Base-by-base conservation (phyloP, 495 filamentous ascomycete species). In the Jackrogersella multiformis region DNA sequence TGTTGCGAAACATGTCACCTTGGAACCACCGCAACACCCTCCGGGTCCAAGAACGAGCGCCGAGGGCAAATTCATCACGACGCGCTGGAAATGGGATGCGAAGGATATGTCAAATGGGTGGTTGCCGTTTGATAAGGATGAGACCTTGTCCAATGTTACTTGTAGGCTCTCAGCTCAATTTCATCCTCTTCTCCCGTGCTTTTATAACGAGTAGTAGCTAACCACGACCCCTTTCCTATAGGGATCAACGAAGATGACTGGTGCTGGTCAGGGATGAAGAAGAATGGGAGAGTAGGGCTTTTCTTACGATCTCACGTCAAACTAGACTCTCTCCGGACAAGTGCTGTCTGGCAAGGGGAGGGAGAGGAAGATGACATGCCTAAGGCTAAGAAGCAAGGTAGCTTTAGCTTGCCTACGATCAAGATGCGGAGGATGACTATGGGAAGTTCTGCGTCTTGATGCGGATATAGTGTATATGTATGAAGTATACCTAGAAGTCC, bases 231-330 rank as follows among this genome's bases (percentile, higher is more conserved):
- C 12, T 23, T 20, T 44, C 10, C 5, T 34, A n/a, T 23, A 75
- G 73, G 73, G 65, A 42, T 78, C 0, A 73, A 77, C 48, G 63
- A 68, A 16, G 73, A 82, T 44, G 78, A 81, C 35, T 84, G 81
- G 81, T 81, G 79, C 51, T 84, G 79, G 79, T 76, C 64, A 6
- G 81, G 80, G 4, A 77, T 69, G 39, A 81, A 77, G 41, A 76
- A 70, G 35, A 80, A 81, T 38, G 78, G 80, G 0, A 77, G 78
- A 56, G 74, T 68, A 48, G 81, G 81, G 0, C 60, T 81, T 4
- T 82, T 82, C 61, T 80, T 79, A 36, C 46, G 56, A 38, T 70
- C 61, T 10, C 67, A 66, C 36, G 12, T 72, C 18, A 60, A 53
- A 15, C 30, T 49, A 4, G 69, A 72, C 20, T 64, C 69, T 15